Base-by-base conservation (phyloP, 139 green algal genomes). In the Micromonas commoda region DNA sequence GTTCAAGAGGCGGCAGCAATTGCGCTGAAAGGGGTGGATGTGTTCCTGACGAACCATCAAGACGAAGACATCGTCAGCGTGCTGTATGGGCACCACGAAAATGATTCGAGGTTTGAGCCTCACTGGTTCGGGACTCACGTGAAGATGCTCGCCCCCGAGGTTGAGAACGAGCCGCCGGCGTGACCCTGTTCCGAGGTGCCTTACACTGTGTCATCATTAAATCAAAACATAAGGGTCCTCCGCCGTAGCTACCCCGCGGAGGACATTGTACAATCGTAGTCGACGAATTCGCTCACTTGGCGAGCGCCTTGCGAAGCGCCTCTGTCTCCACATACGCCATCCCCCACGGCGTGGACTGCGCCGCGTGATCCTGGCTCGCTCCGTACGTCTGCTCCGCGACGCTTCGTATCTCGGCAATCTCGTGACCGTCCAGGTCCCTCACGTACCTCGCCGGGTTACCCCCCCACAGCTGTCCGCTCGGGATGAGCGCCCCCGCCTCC, bases 391-490 rank as follows among this genome's bases (percentile, higher is more conserved):
- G 21, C 34, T 87, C 82, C n/a, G 64, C 76, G 28, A 87, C 20
- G 28, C 61, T 82, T 23, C 29, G 13, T 20, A 87, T 88, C 64
- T 81, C 82, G 5, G 31, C 38, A 28, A 51, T 71, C 35, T 87
- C 82, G 37, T 87, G 76, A 9, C 21, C 24, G 16, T 57, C 81
- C 24, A 87, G 33, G 4, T 81, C 52, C 29, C 83, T 65, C 5
- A 87, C 82, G 29, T 81, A 89, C 78, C 88, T 89, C 37, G 94
- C 94, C 35, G 94, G 94, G 57, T 71, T 87, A n/a, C 94, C 94
- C 0, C 88, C 92, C 94, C 94, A 98, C 1, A 98, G 80, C 87
- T 98, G 74, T n/a, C 90, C 91, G 19, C 68, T 78, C n/a, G 87
- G 90, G 0, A 97, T 86, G 1, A 81, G 67, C 0, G 87, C 88